phyloP scores from a whole-genome alignment of 1,284 basidiomycete species.

The Schizopora paradoxa region DNA sequence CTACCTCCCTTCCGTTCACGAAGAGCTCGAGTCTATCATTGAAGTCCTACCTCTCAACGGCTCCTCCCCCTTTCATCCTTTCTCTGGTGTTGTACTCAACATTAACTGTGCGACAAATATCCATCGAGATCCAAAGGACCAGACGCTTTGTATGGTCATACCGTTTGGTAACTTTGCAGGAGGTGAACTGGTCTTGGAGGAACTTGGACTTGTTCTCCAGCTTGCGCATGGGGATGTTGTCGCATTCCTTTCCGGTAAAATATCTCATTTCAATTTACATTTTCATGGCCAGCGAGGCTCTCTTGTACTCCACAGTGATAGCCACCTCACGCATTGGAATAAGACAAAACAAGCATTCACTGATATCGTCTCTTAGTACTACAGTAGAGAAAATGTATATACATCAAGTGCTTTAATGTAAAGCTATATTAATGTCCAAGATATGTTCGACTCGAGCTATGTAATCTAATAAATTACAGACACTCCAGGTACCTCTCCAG shows the following conservation, averaged over 20 bases:
- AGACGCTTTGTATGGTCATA: conserved; percentile 22
- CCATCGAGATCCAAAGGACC: conserved; percentile 24
- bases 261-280: conserved; percentile 25
- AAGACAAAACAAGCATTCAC: background rate
- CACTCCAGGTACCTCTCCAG: too few relatives aligned
- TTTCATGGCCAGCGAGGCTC: conserved; percentile 21
- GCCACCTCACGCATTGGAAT: conserved; percentile 1
- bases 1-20: too few relatives aligned
- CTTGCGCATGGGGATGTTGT: conserved; percentile 20
- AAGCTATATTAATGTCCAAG: too few relatives aligned
- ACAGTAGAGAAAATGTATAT: too few relatives aligned
- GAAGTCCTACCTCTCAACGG: background rate
- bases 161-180: conserved; percentile 19
- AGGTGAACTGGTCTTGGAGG: conserved; percentile 23
- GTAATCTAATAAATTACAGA: too few relatives aligned
- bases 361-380: background rate
- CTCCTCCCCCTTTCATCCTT: conserved; percentile 19
- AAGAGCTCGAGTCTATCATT: background rate
- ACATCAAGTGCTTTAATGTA: too few relatives aligned
- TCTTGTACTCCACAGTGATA: conserved; percentile 23
- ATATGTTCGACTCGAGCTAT: too few relatives aligned
- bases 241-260: conserved; percentile 20
- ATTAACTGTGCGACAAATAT: conserved; percentile 21
- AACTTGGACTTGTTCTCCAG: conserved; percentile 23
- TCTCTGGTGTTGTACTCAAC: conserved; percentile 26